phyloP scores from a whole-genome alignment of 2,329 filamentous ascomycete genomes.

The Lasiodiplodia hormozganensis region DNA sequence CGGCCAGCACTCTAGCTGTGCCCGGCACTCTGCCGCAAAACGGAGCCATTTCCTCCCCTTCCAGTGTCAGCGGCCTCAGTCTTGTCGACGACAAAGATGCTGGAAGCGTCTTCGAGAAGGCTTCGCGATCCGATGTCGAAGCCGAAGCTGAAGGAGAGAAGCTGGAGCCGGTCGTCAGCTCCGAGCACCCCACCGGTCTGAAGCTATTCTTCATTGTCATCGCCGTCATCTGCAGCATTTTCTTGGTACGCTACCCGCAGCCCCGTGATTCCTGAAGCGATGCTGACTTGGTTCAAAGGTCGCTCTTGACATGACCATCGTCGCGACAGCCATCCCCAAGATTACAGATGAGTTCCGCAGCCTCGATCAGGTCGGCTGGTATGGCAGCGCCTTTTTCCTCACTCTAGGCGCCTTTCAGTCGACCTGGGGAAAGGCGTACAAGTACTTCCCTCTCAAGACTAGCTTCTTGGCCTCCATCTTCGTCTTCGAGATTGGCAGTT shows the following conservation, averaged over 20 bases:
- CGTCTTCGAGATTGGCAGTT: constrained; percentile 63
- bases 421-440: constrained; percentile 55
- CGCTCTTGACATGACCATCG: constrained; percentile 35
- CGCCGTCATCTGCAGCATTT: constrained; percentile 40
- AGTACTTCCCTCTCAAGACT: constrained; percentile 50
- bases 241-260: constrained; percentile 32
- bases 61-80: constrained; percentile 20
- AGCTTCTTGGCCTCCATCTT: constrained; percentile 42
- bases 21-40: constrained; percentile 1
- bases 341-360: constrained; percentile 40
- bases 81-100: constrained; percentile 21
- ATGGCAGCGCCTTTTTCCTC: constrained; percentile 50
- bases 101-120: constrained; percentile 12
- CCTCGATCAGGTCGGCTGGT: constrained; percentile 38
- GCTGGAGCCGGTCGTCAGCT: constrained; percentile 27
- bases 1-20: constrained; percentile 12
- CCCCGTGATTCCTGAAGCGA: too few relatives aligned
- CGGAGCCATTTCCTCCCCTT: constrained; percentile 1
- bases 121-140: constrained; percentile 13
- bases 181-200: constrained; percentile 35
- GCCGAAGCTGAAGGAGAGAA: constrained; percentile 13
- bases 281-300: constrained; percentile 3
- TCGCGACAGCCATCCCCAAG: constrained; percentile 41
- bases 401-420: constrained; percentile 54
- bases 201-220: constrained; percentile 38